A percentile compares a stretch with the other conserved stretches of the same genome.
Conservation (phyloP, 1,139 yeast genomes). For the Diutina pseudorugosa region DNA sequence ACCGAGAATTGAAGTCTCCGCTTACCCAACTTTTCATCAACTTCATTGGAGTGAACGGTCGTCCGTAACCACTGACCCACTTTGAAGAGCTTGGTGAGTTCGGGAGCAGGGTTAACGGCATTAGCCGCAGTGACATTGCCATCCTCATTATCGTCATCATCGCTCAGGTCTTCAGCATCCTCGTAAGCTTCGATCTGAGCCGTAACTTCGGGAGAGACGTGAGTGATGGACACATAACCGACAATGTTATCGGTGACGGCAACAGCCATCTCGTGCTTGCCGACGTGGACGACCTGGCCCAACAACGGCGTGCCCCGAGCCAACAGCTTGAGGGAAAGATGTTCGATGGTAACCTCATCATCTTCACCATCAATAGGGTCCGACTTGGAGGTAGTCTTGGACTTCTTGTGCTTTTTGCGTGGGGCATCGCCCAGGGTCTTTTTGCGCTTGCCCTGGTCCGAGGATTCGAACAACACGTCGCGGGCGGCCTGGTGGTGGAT, state of each 20-base stretch:
- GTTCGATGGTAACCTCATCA: conserved; percentile 37
- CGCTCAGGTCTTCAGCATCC: conserved; percentile 9
- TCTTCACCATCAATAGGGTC: conserved; percentile 10
- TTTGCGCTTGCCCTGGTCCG: conserved; percentile 9
- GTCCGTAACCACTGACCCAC: conserved; percentile 87
- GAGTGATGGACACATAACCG: conserved; percentile 72
- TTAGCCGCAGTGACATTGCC: conserved; percentile 19
- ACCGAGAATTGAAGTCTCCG: conserved; percentile 63
- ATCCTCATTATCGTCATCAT: conserved; percentile 30
- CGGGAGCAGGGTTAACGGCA: conserved; percentile 13
- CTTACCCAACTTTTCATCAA: conserved; percentile 11
- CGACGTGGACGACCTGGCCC: conserved; percentile 60
- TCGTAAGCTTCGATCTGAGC: conserved; percentile 40
- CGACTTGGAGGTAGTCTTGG: conserved; percentile 9
- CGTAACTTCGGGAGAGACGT: conserved; percentile 56
- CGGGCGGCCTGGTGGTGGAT: conserved; percentile 85
- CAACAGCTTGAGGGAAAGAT: conserved; percentile 47
- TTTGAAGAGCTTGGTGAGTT: conserved; percentile 52
- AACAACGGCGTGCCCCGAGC: conserved; percentile 62
- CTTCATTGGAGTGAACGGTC: conserved; percentile 31
- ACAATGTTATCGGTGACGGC: conserved; percentile 74
- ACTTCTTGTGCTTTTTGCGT: conserved; percentile 12
- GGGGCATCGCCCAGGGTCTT: conserved; percentile 10
- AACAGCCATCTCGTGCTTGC: conserved; percentile 51
- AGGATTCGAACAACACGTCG: conserved; percentile 64